Evolutionary conservation across 2,329 filamentous ascomycete genomes (phyloP).

Genomic region (Exserohilum turcica): DNA sequence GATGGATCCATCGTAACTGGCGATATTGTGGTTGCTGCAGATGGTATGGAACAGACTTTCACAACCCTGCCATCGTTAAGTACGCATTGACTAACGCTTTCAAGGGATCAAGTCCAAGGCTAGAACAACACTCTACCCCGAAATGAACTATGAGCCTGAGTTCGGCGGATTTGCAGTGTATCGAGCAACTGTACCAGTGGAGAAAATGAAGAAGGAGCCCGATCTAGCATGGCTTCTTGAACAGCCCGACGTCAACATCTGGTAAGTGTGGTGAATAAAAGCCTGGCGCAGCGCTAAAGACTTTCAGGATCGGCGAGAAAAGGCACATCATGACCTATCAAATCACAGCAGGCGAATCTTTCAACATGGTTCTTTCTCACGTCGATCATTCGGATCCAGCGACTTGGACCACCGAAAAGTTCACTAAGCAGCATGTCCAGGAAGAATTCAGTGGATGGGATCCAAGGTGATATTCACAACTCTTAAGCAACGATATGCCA

Average conservation of each 20-base stretch:
- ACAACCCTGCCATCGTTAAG: not conserved
- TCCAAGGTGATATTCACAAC: slow-evolving; percentile 51
- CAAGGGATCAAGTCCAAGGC: slow-evolving; percentile 41
- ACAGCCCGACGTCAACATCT: slow-evolving; percentile 23
- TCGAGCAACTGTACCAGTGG: slow-evolving; percentile 56
- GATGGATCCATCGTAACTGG: slow-evolving; percentile 49
- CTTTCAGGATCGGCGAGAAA: slow-evolving; percentile 48
- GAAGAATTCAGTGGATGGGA: slow-evolving; percentile 66
- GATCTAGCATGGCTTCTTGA: slow-evolving; percentile 28
- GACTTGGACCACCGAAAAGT: slow-evolving; percentile 55
- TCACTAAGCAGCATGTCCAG: slow-evolving; percentile 64
- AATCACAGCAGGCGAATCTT: slow-evolving; percentile 59
- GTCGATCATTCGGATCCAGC: slow-evolving; percentile 63
- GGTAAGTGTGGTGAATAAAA: not conserved
- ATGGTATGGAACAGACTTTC: slow-evolving; percentile 33
- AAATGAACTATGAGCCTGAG: not conserved
- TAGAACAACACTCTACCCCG: slow-evolving; percentile 51
- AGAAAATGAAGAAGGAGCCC: slow-evolving; percentile 51
- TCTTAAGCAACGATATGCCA: not conserved
- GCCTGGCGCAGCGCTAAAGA: slow-evolving; percentile 4
- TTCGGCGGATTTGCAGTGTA: slow-evolving; percentile 64
- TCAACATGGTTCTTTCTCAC: slow-evolving; percentile 67
- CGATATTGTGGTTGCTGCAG: slow-evolving; percentile 30
- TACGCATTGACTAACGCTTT: not conserved
- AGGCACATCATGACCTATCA: slow-evolving; percentile 55